Base-by-base conservation (phyloP, 768 basidiomycete genomes). In the Boletus rubroflammeus region DNA sequence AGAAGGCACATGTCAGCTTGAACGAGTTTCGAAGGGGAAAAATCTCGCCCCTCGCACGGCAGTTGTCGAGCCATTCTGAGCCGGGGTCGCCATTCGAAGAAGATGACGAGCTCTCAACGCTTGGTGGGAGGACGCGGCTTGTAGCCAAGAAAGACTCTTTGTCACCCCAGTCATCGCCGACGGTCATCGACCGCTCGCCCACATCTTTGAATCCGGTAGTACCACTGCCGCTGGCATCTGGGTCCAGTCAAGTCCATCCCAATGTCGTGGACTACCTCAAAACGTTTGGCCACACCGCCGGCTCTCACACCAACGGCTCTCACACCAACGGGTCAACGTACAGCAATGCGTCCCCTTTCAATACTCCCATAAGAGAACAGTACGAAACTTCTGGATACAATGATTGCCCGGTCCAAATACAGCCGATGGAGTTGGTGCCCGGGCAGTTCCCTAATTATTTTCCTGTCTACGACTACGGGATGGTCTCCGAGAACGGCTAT, bases 161-260 rank as follows among this genome's bases (percentile, higher is more conserved):
- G 35, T 83, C 84, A 15, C 81, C 81, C 2, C 73, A 75, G 34
- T 66, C 84, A 26, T 61, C 66, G 2, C 63, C 74, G 61, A 49
- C 60, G 53, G 54, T 72, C 47, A 56, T 81, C 45, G 83, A 88
- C 23, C 79, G 82, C 39, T 90, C 88, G 8, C 88, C 88, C 8
- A 80, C 74, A n/a, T 83, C 86, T 10, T 78, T 77, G 44, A 84
- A 88, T 60, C 88, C 88, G 2, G 77, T 89, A 25, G 83, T 90
- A 9, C 88, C 88, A 17, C 72, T 90, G 6, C 86, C 86, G 3
- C 65, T 90, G 38, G 76, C 79, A 19, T 74, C 80, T 5, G 75
- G 76, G 14, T 67, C 75, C 46, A 78, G 76, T 50, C 73, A 78
- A 25, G 74, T 85, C 19, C 81, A 88, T 57, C 82, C 83, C 8